A percentile compares a stretch with the other conserved stretches of the same genome.
Evolutionary conservation across 768 basidiomycete species (phyloP).

Genomic region (Artomyces pyxidatus): DNA sequence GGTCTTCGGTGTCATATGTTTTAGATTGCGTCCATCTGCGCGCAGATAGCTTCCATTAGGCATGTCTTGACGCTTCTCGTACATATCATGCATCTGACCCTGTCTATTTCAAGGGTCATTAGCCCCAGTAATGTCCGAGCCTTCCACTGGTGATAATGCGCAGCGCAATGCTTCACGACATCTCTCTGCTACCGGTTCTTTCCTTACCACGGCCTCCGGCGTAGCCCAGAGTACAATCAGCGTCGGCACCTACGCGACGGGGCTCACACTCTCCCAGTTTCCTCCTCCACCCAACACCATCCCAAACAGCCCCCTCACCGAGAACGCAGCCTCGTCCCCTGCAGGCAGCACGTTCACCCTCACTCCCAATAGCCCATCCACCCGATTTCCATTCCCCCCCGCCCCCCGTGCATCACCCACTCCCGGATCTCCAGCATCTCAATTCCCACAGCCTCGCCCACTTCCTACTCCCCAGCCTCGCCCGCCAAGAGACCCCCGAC

Average conservation of each 20-base stretch:
- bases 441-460: neutral
- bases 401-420: neutral
- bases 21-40: too few relatives aligned
- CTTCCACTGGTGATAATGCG: neutral
- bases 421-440: neutral
- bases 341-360: conserved; percentile 7
- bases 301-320: conserved; percentile 24
- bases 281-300: conserved; percentile 40
- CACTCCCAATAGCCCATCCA: neutral
- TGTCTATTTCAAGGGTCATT: too few relatives aligned
- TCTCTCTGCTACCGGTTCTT: conserved; percentile 31
- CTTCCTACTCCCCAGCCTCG: neutral
- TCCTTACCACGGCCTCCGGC: conserved; percentile 47
- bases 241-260: conserved; percentile 26
- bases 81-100: too few relatives aligned
- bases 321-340: conserved; percentile 19
- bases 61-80: too few relatives aligned
- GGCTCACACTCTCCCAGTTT: conserved; percentile 36
- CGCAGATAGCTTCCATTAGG: too few relatives aligned
- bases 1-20: too few relatives aligned
- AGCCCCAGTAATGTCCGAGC: conserved; percentile 5
- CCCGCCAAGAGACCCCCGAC: neutral
- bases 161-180: conserved; percentile 18
- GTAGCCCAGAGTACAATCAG: conserved; percentile 51
- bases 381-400: neutral